These are phyloP conservation scores for Globisporangium cederbergense DNA, from an alignment of 352 stramenopile genomes.

Conservation along the genomic window DNA sequence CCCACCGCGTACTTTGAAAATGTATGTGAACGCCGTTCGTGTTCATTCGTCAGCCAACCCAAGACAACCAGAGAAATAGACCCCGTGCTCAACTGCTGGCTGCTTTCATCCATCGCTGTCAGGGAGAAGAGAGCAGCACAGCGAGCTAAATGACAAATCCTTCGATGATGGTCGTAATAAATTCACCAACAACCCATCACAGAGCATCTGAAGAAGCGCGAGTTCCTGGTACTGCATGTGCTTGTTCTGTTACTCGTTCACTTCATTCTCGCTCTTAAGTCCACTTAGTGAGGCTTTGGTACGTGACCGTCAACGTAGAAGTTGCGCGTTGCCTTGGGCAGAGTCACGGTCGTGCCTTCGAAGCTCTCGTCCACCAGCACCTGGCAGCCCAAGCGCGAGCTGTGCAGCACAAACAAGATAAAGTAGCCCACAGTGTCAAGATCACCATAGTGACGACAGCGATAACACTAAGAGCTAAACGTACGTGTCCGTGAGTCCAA, in stretches of 20 bases:
- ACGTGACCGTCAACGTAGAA: constrained; percentile 99
- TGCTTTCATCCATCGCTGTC: background rate
- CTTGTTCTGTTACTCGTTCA: background rate
- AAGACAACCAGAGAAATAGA: constrained; percentile 1
- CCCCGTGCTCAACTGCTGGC: background rate
- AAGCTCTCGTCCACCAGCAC: constrained; percentile 91
- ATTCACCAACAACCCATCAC: background rate
- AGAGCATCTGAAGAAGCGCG: background rate
- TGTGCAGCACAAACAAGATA: constrained; percentile 13
- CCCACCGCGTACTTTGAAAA: background rate
- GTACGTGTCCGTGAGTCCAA: constrained; percentile 94
- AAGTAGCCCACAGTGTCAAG: background rate
- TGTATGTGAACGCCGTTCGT: background rate
- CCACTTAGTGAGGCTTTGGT: constrained; percentile 91
- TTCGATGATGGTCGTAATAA: constrained; percentile 4
- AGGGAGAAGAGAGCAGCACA: background rate
- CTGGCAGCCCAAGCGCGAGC: constrained; percentile 90
- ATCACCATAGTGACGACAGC: background rate
- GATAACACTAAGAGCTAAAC: constrained; percentile 1
- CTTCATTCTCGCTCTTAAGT: background rate
- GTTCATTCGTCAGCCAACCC: background rate
- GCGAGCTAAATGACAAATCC: background rate
- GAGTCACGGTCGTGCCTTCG: constrained; percentile 84
- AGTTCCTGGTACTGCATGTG: background rate
- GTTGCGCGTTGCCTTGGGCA: constrained; percentile 96